Percentiles rank a stretch among this genome's conserved stretches.
Conservation (phyloP, 371 early-diverging fungal genomes). For the Mucor velutinosus region DNA sequence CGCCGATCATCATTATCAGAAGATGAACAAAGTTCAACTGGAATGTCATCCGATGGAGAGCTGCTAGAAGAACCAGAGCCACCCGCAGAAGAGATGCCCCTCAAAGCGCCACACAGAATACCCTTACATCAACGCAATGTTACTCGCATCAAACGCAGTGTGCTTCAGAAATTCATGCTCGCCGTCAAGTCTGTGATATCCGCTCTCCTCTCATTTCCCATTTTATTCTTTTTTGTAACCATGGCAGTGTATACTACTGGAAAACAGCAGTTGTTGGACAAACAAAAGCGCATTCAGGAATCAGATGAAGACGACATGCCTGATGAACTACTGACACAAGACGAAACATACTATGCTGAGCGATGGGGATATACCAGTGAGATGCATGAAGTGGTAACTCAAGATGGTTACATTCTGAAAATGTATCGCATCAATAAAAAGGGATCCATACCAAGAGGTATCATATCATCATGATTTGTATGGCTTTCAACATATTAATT, state of each 20-base stretch:
- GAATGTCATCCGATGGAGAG: background rate
- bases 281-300: constrained; percentile 11
- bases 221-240: constrained; percentile 7
- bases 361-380: constrained; percentile 47
- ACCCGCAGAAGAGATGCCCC: background rate
- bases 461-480: background rate
- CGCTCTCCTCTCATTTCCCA: constrained; percentile 13
- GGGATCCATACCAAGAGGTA: constrained; percentile 15
- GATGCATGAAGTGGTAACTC: constrained; percentile 36
- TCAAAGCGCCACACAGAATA: background rate
- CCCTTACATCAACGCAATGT: background rate
- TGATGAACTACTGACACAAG: constrained; percentile 31
- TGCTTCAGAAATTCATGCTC: background rate
- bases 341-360: constrained; percentile 37
- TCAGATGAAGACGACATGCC: constrained; percentile 1
- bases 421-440: constrained; percentile 42
- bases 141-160: background rate
- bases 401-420: constrained; percentile 47
- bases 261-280: constrained; percentile 11
- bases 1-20: background rate
- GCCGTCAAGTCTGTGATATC: background rate
- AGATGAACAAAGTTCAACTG: background rate
- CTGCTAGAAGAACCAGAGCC: background rate
- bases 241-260: constrained; percentile 11
- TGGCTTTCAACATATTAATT: background rate